phyloP scores from a whole-genome alignment of 192 early-diverging fungal species.

The Coemansia biformis region DNA sequence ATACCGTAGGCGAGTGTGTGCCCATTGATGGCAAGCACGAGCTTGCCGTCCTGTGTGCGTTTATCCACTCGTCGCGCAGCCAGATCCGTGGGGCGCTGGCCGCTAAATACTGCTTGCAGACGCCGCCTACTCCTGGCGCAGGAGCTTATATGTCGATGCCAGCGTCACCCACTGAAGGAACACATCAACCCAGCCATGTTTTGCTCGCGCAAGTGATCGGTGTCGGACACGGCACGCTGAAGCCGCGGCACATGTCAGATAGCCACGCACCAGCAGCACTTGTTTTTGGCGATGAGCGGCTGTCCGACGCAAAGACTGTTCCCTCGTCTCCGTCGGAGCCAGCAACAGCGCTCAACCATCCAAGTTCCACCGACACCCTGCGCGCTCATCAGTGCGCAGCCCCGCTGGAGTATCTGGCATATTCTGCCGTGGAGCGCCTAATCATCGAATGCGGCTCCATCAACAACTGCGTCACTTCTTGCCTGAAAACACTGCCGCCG shows the following conservation, averaged over 20 bases:
- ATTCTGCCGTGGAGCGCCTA: constrained; percentile 2
- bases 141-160: constrained; percentile 1
- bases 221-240: background rate
- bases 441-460: constrained; percentile 1
- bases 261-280: background rate
- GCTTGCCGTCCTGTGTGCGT: constrained; percentile 33
- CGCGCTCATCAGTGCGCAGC: too few relatives aligned
- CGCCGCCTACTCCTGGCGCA: constrained; percentile 1
- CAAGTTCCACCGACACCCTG: too few relatives aligned
- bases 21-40: constrained; percentile 34
- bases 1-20: too few relatives aligned
- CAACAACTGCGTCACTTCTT: constrained; percentile 1
- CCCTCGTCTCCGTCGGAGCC: background rate
- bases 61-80: constrained; percentile 13
- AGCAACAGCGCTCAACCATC: background rate
- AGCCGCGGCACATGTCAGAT: background rate
- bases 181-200: too few relatives aligned
- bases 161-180: constrained; percentile 1
- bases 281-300: too few relatives aligned
- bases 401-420: constrained; percentile 1
- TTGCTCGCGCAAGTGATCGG: too few relatives aligned
- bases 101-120: background rate
- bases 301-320: background rate
- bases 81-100: constrained; percentile 12
- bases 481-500: background rate